Percentiles rank a stretch among this genome's conserved stretches.
These are phyloP conservation scores for Penicillium lividum DNA, from an alignment of 495 filamentous ascomycete species.

Conservation along the genomic window DNA sequence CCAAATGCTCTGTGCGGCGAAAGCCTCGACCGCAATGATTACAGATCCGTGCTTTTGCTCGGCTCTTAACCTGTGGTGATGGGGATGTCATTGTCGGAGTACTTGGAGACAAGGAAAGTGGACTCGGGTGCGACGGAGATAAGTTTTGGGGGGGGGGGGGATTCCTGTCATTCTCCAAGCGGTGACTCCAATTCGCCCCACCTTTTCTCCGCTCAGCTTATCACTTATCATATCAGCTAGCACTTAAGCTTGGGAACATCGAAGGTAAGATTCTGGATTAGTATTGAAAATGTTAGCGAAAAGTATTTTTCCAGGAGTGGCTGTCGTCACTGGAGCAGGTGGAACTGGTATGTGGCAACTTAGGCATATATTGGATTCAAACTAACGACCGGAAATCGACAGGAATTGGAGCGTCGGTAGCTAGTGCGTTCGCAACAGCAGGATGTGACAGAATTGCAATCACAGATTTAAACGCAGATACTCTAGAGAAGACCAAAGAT, in stretches of 20 bases:
- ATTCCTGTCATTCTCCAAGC: constrained; percentile 13
- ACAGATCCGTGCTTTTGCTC: constrained; percentile 42
- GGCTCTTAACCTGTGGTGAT: constrained; percentile 29
- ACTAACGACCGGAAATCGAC: neutral
- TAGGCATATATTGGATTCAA: neutral
- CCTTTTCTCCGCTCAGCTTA: constrained; percentile 2
- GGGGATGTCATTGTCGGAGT: constrained; percentile 36
- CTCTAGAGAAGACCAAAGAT: constrained; percentile 36
- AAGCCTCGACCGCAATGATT: constrained; percentile 44
- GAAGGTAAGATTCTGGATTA: too few relatives aligned
- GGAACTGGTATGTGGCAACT: constrained; percentile 23
- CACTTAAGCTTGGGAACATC: neutral
- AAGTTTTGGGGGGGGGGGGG: neutral
- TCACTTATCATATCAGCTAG: neutral
- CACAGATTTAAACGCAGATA: constrained; percentile 46
- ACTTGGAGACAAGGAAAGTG: constrained; percentile 29
- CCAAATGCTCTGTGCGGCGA: constrained; percentile 50
- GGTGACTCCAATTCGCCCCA: constrained; percentile 25
- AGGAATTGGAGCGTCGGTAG: constrained; percentile 58
- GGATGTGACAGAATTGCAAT: constrained; percentile 53
- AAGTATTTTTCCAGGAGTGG: constrained; percentile 32
- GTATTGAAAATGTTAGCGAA: neutral
- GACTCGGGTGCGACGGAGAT: constrained; percentile 8
- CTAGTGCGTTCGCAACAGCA: constrained; percentile 49
- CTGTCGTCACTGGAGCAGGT: constrained; percentile 35